Base-by-base conservation (phyloP, 495 filamentous ascomycete genomes). In the Penicillium mononematosum region DNA sequence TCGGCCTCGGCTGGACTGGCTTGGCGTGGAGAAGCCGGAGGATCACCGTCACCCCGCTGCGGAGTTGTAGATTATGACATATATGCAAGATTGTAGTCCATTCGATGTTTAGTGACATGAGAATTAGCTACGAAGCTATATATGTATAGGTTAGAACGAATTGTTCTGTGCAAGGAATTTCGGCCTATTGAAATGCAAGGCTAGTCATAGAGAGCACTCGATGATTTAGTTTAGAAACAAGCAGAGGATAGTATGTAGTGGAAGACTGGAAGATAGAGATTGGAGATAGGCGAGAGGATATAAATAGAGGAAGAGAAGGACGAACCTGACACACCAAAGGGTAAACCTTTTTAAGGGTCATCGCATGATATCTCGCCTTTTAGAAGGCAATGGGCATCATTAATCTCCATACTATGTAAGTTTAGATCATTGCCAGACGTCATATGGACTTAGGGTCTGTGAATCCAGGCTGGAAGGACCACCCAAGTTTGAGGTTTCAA, bases 31-130 rank as follows among this genome's bases (percentile, higher is more conserved):
- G 29, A 48, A 48, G 45, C 45, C 20, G 45, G 45, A 29, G 45
- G 45, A 48, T 48, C 45, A 34, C n/a, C 45, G 6, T 34, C 31
- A 48, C 45, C 45, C 45, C 45, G 45, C 45, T 20, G 45, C n/a
- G 45, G 45, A 48, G 29, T 48, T 9, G 36, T 38, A 2, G 14
- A 8, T 38, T 6, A 38, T n/a, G 34, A 7, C 34, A 16, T 36
- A 7, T 1, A 38, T 16, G 6, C 14, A 38, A 38, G 12, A 7
- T 7, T 39, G n/a, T 17, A 17, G 36, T 39, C 16, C n/a, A 8
- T 39, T 9, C 0, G 6, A 4, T 17, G 9, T 5, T 5, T 7
- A n/a, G 7, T 12, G 16, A 39, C 17, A n/a, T 4, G 17, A 17
- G 7, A 17, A 14, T 39, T 17, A 39, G 36, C n/a, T 38, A 38